These are phyloP conservation scores for Phyllostachys edulis DNA, from an alignment of 176 grass and related monocot species.

Conservation along the genomic window DNA sequence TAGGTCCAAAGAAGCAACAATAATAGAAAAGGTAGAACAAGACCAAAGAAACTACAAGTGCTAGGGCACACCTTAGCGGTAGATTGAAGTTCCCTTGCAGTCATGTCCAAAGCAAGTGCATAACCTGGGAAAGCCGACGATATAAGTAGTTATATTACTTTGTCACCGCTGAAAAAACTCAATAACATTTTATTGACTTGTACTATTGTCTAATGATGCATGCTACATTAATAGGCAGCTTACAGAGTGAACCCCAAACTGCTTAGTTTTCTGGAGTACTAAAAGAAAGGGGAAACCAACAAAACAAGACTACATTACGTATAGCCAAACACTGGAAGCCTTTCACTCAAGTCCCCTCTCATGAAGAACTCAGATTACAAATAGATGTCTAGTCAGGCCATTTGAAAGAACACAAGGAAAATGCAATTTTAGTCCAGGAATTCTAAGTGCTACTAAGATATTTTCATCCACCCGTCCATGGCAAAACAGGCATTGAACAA, in stretches of 20 bases:
- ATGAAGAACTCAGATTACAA: not conserved
- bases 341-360: not conserved
- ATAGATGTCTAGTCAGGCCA: no score
- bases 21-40: not conserved
- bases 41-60: not conserved
- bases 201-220: not conserved
- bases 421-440: not conserved
- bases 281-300: not conserved
- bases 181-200: not conserved
- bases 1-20: not conserved
- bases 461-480: not conserved
- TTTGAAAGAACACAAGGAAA: not conserved
- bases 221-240: not conserved
- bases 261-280: not conserved
- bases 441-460: not conserved
- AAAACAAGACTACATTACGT: not conserved
- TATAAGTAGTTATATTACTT: not conserved
- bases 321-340: not conserved
- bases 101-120: slow-evolving; percentile 98
- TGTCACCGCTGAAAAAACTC: not conserved
- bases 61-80: slow-evolving; percentile 56
- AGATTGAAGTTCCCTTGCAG: slow-evolving; percentile 90
- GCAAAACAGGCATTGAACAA: not conserved
- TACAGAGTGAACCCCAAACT: not conserved
- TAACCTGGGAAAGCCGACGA: slow-evolving; percentile 58